Percentiles rank a stretch among this genome's conserved stretches.
phyloP scores from a whole-genome alignment of 768 basidiomycete genomes.

The Phlebiopsis flavidoalba region DNA sequence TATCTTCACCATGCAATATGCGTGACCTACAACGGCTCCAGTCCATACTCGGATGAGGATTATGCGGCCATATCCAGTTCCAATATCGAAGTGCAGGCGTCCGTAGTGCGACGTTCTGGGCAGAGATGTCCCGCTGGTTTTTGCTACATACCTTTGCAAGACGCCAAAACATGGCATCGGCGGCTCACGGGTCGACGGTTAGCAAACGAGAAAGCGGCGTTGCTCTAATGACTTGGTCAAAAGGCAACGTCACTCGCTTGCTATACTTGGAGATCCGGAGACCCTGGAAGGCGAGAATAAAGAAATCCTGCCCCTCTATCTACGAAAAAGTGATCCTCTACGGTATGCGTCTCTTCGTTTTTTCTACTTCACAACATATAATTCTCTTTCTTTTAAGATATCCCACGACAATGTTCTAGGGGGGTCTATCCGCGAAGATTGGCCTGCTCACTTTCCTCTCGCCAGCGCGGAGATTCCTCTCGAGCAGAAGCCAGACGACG shows the following conservation, averaged over 20 bases:
- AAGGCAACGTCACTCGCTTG: neutral
- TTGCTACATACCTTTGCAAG: neutral
- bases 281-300: neutral
- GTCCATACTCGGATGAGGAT: neutral
- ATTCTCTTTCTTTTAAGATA: neutral
- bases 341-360: neutral
- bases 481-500: neutral
- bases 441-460: neutral
- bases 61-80: neutral
- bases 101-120: neutral
- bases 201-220: neutral
- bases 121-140: neutral
- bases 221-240: slow-evolving; percentile 5
- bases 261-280: slow-evolving; percentile 3
- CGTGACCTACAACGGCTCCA: slow-evolving; percentile 7
- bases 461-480: neutral
- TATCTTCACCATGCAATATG: neutral
- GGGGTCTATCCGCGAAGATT: neutral
- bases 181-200: neutral
- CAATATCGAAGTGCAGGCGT: neutral
- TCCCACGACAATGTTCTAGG: neutral
- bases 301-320: neutral
- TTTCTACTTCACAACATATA: neutral
- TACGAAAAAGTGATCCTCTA: neutral
- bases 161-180: slow-evolving; percentile 15